phyloP scores from a whole-genome alignment of 495 filamentous ascomycete species.

The Neurospora sp. region DNA sequence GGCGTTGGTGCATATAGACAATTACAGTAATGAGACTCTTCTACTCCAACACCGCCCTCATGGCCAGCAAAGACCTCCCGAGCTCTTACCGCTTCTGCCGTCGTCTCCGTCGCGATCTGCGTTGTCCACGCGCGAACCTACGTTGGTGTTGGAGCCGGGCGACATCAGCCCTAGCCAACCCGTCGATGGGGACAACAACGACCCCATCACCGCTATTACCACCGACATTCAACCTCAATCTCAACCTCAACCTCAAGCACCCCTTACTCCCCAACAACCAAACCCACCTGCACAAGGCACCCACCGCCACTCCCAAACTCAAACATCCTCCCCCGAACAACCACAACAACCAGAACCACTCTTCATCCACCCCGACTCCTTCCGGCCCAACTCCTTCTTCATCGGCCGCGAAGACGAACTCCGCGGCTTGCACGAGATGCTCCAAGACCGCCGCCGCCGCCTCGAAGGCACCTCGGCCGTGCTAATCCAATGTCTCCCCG shows the following conservation, averaged over 20 bases:
- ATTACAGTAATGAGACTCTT: slow-evolving; percentile 28
- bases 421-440: slow-evolving; percentile 52
- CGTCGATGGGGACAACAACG: neutral
- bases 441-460: slow-evolving; percentile 54
- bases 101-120: neutral
- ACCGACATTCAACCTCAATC: neutral
- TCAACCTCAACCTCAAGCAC: neutral
- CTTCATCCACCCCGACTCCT: slow-evolving; percentile 64
- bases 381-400: slow-evolving; percentile 70
- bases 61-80: neutral
- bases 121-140: slow-evolving; percentile 1
- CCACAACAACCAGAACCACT: slow-evolving; percentile 16
- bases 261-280: neutral
- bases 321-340: neutral
- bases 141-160: slow-evolving; percentile 1
- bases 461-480: slow-evolving; percentile 56
- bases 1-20: slow-evolving; percentile 15
- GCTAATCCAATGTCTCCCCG: slow-evolving; percentile 62
- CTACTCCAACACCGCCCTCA: slow-evolving; percentile 5
- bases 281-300: neutral
- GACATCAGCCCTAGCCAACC: neutral
- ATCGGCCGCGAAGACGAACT: slow-evolving; percentile 65
- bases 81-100: neutral
- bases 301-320: neutral
- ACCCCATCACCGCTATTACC: neutral